A percentile compares a stretch with the other conserved stretches of the same genome.
Evolutionary conservation across 164 flowering plant species (phyloP).

Genomic region (Stephania japonica): DNA sequence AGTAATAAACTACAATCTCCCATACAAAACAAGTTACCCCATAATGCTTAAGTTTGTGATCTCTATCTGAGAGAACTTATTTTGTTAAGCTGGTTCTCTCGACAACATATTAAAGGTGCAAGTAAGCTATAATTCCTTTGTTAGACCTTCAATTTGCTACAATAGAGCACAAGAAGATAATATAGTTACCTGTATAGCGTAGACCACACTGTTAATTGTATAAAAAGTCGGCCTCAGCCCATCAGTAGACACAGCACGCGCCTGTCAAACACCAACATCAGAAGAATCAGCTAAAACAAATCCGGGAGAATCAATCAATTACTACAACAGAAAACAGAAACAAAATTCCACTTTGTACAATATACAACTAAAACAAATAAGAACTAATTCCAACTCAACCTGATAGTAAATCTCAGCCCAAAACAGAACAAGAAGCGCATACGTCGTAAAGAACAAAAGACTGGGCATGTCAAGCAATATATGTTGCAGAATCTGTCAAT

Average conservation of each 20-base stretch:
- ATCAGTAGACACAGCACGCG: slow-evolving; percentile 88
- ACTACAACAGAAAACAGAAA: background rate
- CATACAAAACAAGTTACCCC: background rate
- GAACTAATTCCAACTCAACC: slow-evolving; percentile 33
- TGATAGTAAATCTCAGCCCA: slow-evolving; percentile 99
- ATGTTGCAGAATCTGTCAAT: slow-evolving; percentile 62
- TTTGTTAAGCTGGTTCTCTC: background rate
- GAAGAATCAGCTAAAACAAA: background rate
- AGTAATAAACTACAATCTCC: background rate
- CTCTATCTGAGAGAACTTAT: background rate
- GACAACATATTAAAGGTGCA: background rate
- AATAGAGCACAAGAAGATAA: background rate
- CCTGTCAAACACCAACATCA: slow-evolving; percentile 35
- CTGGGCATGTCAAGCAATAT: slow-evolving; percentile 86
- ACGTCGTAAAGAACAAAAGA: slow-evolving; percentile 90
- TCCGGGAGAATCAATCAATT: background rate
- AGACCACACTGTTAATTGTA: slow-evolving; percentile 67
- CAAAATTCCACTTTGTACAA: slow-evolving; percentile 66
- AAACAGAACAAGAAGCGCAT: slow-evolving; percentile 82
- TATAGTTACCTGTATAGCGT: slow-evolving; percentile 67
- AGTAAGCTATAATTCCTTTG: background rate
- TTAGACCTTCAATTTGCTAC: slow-evolving; percentile 4
- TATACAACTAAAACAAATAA: slow-evolving; percentile 19
- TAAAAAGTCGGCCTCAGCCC: slow-evolving; percentile 74
- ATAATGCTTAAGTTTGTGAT: background rate